phyloP scores from a whole-genome alignment of 306 rosid species.

The Lathyrus tuberosus region DNA sequence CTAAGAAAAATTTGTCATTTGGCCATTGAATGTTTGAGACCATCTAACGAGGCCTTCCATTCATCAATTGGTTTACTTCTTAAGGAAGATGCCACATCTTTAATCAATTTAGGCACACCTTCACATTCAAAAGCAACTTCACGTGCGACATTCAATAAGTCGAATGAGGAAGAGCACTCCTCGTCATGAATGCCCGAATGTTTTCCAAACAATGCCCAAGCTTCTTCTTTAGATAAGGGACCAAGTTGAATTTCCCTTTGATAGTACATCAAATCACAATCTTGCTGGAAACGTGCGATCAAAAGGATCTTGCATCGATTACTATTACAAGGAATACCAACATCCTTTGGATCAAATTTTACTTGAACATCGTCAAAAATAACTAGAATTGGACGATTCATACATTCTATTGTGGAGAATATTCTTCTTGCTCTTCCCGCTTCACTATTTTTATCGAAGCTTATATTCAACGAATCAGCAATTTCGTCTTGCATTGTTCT shows the following conservation, averaged over 20 bases:
- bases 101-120: constrained; percentile 30
- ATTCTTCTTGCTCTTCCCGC: constrained; percentile 10
- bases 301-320: not conserved
- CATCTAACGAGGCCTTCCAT: constrained; percentile 22
- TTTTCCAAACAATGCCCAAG: constrained; percentile 23
- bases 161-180: not conserved
- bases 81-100: constrained; percentile 30
- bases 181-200: constrained; percentile 13
- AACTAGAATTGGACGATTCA: not conserved
- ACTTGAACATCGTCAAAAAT: constrained; percentile 31
- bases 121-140: constrained; percentile 7
- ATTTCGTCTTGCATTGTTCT: constrained; percentile 21
- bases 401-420: not conserved
- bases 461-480: constrained; percentile 5
- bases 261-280: constrained; percentile 26
- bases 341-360: constrained; percentile 18
- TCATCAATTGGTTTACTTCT: constrained; percentile 20
- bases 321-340: constrained; percentile 27
- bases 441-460: not conserved
- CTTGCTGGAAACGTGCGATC: not conserved
- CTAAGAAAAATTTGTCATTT: constrained; percentile 2
- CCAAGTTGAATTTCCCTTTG: not conserved
- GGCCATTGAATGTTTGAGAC: constrained; percentile 2
- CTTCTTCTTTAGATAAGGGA: constrained; percentile 19
- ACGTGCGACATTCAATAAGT: not conserved